phyloP scores from a whole-genome alignment of 352 stramenopile species.

The Phytophthora lateralis region DNA sequence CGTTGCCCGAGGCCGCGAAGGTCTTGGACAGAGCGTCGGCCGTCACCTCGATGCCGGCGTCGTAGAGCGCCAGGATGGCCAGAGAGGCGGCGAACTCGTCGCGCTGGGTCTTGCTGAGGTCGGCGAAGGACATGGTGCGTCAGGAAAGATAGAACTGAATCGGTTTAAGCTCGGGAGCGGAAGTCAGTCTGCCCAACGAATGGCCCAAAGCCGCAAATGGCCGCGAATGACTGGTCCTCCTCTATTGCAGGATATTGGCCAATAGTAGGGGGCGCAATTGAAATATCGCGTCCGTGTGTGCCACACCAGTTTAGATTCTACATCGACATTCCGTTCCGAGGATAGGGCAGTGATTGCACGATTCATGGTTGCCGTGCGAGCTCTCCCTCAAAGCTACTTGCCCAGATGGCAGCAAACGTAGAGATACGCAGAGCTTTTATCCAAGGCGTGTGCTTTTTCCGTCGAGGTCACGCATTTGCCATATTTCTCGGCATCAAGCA shows the following conservation, averaged over 20 bases:
- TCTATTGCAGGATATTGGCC: conserved; percentile 23
- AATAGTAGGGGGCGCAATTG: not conserved
- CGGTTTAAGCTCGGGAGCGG: conserved; percentile 82
- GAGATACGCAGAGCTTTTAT: conserved; percentile 19
- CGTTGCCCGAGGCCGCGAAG: conserved; percentile 79
- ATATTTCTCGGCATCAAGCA: conserved; percentile 7
- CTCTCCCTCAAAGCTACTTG: conserved; percentile 15
- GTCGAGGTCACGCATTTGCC: conserved; percentile 3
- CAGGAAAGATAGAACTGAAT: conserved; percentile 83
- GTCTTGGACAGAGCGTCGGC: conserved; percentile 80
- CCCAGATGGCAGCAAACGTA: conserved; percentile 15
- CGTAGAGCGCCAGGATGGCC: conserved; percentile 80
- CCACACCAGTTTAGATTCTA: not conserved
- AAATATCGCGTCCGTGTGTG: conserved; percentile 8
- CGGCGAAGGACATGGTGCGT: conserved; percentile 84
- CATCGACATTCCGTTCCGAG: conserved; percentile 1
- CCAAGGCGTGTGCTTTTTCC: not conserved
- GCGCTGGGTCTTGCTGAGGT: conserved; percentile 82
- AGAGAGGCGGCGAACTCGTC: conserved; percentile 87
- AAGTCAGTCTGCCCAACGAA: conserved; percentile 72
- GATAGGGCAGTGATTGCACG: conserved; percentile 2
- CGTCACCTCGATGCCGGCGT: conserved; percentile 76
- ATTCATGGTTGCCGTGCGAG: conserved; percentile 13
- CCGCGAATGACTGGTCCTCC: conserved; percentile 72
- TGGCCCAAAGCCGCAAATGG: conserved; percentile 30